Evolutionary conservation across 169 alveolate genomes (phyloP).

Genomic region (Plasmodium fragile): DNA sequence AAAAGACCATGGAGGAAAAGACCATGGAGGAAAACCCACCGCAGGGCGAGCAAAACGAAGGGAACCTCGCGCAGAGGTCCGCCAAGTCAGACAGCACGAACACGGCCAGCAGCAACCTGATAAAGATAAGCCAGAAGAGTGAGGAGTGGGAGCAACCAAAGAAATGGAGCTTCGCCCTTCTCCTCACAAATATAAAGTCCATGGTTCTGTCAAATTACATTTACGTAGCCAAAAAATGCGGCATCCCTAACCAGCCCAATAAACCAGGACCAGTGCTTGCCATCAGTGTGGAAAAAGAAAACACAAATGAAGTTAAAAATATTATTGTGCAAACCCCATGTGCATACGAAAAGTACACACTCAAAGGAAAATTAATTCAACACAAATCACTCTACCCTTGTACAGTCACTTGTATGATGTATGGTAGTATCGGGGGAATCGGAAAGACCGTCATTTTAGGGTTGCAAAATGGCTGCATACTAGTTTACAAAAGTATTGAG

Average conservation of each 20-base stretch:
- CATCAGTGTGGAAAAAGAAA: slow-evolving; percentile 49
- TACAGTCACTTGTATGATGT: slow-evolving; percentile 81
- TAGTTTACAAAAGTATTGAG: slow-evolving; percentile 77
- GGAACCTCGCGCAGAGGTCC: background rate
- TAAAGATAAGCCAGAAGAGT: slow-evolving; percentile 46
- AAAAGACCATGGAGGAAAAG: background rate
- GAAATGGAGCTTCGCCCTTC: slow-evolving; percentile 67
- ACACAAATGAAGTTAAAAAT: slow-evolving; percentile 4
- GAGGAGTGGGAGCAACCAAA: slow-evolving; percentile 67
- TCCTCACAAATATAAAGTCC: slow-evolving; percentile 66
- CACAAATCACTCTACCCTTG: slow-evolving; percentile 82
- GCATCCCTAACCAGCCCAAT: slow-evolving; percentile 71
- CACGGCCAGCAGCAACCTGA: slow-evolving; percentile 32
- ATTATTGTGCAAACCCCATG: slow-evolving; percentile 73
- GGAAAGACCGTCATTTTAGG: slow-evolving; percentile 83
- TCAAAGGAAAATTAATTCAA: slow-evolving; percentile 78
- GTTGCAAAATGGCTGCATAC: slow-evolving; percentile 82
- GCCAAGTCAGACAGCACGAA: slow-evolving; percentile 13
- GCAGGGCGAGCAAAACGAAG: background rate
- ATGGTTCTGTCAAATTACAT: slow-evolving; percentile 52
- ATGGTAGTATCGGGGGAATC: slow-evolving; percentile 85
- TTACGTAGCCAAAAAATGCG: slow-evolving; percentile 69
- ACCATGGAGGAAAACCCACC: background rate
- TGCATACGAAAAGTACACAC: slow-evolving; percentile 66
- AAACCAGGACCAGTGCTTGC: slow-evolving; percentile 77